A percentile compares a stretch with the other conserved stretches of the same genome.
Conservation (phyloP, 306 rosid species). For the Citrullus amarus region DNA sequence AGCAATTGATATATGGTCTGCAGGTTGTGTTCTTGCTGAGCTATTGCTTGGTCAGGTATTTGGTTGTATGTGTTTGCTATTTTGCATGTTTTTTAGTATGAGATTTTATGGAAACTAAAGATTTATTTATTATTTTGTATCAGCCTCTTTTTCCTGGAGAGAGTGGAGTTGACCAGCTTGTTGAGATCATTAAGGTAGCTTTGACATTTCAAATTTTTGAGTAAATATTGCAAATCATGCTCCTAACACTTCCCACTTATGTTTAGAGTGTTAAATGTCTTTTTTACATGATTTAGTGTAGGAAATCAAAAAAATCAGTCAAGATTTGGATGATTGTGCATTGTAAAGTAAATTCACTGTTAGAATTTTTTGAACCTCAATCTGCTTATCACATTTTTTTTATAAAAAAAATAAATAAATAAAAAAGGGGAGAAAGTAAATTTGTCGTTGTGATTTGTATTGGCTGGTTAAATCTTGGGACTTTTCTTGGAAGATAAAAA, state of each 20-base stretch:
- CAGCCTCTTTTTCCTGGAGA: constrained; percentile 98
- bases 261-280: not conserved
- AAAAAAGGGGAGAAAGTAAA: not conserved
- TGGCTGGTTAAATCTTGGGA: not conserved
- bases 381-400: not conserved
- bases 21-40: constrained; percentile 95
- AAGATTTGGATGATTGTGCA: not conserved
- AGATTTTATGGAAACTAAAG: not conserved
- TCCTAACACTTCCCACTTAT: not conserved
- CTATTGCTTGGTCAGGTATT: constrained; percentile 87
- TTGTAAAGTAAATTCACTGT: not conserved
- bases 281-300: not conserved
- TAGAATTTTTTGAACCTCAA: not conserved
- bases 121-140: not conserved
- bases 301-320: not conserved
- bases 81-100: not conserved
- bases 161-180: constrained; percentile 97
- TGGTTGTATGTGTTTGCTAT: constrained; percentile 12
- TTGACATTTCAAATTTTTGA: not conserved
- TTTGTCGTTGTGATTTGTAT: not conserved
- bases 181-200: constrained; percentile 90
- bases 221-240: not conserved
- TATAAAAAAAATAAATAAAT: not conserved
- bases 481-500: not conserved
- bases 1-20: constrained; percentile 95